Base-by-base conservation (phyloP, 2,329 filamentous ascomycete genomes). In the Claviceps cyperi region DNA sequence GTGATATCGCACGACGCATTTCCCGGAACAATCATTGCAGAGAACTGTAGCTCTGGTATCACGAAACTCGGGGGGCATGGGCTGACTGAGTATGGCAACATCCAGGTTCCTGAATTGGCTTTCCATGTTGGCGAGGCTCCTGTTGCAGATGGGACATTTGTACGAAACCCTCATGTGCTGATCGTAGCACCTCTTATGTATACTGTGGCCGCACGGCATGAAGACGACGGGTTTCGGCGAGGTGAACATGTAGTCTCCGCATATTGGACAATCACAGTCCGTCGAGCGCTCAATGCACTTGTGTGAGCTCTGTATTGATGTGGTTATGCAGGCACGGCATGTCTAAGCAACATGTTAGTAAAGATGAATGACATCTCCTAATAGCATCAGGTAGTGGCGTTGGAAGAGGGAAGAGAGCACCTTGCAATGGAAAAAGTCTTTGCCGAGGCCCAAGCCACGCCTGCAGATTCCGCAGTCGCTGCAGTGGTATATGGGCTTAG, bases 351-450 rank as follows among this genome's bases (percentile, higher is more conserved):
- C 22, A 22, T 48, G 36, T 52, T 19, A 50, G 48, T 14, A 50
- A 21, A 5, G 17, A n/a, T 19, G 4, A 4, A 32, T 32, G 28
- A 11, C 28, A 32, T 38, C n/a, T 6, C n/a, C 13, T 38, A 6
- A 17, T 35, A 22, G 17, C 6, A 40, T 24, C 24, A 17, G 9
- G 9, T 32, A 9, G 4, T 32, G 28, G 28, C 9, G 4, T 32
- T 32, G 28, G 15, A 13, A 4, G 14, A 9, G 28, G 17, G 40
- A n/a, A 21, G 5, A n/a, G 58, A 68, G 64, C 70, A 91, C 88
- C 78, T 95, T 94, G 84, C 92, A 98, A 66, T 98, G 92, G 61
- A 94, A 90, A 64, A 94, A 98, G 63, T 98, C 92, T 63, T 95
- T 97, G 4, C 92, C 91, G 32, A 98, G 71, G 1, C 92, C 92